phyloP scores from a whole-genome alignment of 2,329 filamentous ascomycete genomes.

The Colletotrichum limetticola region DNA sequence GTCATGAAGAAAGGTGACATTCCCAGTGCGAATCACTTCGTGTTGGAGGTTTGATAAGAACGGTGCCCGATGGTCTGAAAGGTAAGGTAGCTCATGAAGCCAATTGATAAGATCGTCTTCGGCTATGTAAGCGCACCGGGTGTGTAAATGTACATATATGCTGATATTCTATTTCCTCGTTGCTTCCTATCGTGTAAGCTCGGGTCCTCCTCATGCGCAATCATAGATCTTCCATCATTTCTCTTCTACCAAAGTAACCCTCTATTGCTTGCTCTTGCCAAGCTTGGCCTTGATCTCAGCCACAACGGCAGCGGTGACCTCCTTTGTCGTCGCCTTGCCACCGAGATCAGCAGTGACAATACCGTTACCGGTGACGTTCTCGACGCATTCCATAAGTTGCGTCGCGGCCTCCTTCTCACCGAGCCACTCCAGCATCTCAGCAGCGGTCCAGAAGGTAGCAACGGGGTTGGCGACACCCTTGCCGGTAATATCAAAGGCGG shows the following conservation, averaged over 20 bases:
- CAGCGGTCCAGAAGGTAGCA: slow-evolving; percentile 64
- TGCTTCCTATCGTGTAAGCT: neutral
- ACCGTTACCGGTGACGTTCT: slow-evolving; percentile 59
- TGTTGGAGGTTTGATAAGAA: no score
- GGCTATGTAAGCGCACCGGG: neutral
- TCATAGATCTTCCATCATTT: neutral
- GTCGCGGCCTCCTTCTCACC: slow-evolving; percentile 59
- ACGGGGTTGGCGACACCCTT: slow-evolving; percentile 65
- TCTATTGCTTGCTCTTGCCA: slow-evolving; percentile 7
- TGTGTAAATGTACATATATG: neutral
- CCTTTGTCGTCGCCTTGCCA: slow-evolving; percentile 44
- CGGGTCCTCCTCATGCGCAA: neutral
- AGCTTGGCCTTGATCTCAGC: slow-evolving; percentile 29
- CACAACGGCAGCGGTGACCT: slow-evolving; percentile 30
- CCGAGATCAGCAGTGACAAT: slow-evolving; percentile 63
- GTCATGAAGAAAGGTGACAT: no score
- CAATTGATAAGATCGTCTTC: neutral
- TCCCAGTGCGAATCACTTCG: no score
- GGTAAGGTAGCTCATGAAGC: no score
- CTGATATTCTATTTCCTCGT: neutral
- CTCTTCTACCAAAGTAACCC: neutral
- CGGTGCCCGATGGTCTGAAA: no score
- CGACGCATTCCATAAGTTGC: slow-evolving; percentile 59
- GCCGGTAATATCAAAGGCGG: slow-evolving; percentile 64
- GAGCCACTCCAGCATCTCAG: slow-evolving; percentile 65